Base-by-base conservation (phyloP, 2,329 filamentous ascomycete species). In the Exophiala lecanii-corni region DNA sequence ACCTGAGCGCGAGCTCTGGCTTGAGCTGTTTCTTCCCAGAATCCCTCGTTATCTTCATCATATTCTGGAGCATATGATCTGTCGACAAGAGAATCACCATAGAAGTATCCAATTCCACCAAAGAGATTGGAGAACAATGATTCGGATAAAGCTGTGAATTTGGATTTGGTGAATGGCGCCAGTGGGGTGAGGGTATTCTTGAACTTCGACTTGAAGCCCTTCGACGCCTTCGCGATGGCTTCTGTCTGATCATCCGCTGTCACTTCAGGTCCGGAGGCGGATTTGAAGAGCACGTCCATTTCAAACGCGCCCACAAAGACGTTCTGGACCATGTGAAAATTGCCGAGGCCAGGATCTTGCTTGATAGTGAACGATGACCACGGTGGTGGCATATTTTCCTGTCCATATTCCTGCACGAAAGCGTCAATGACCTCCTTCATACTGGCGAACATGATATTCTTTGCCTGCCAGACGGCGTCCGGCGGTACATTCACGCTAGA, bases 91-190 rank as follows among this genome's bases (percentile, higher is more conserved):
- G 88, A 84, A 45, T 92, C 76, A 30, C 92, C 92, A 58, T 94
- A 78, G 69, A 98, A 98, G 67, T 94, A 97, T 6, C 92, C 92
- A 56, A 97, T 87, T 35, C 92, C 92, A 43, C 92, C 92, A 25
- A 95, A 75, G 23, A 98, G 72, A 62, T 97, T 98, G 2, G 91
- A 96, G 55, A 98, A 86, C 73, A 98, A 84, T 51, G 84, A 89
- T 62, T 87, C 86, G 51, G 83, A 87, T 62, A 97, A 96, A 44
- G 74, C 75, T 36, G 79, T 73, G 61, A 94, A 92, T 58, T 86
- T 80, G 2, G 79, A 74, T 3, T 77, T 74, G 13, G 78, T 70
- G 64, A 92, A 98, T 0, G 92, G 91, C 0, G 81, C 70, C 57
- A 88, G 75, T 1, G 88, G 81, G 39, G 80, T 72, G 59, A 92